Percentiles rank a stretch among this genome's conserved stretches.
phyloP scores from a whole-genome alignment of 176 grass and related monocot species.

The Carex scoparia region DNA sequence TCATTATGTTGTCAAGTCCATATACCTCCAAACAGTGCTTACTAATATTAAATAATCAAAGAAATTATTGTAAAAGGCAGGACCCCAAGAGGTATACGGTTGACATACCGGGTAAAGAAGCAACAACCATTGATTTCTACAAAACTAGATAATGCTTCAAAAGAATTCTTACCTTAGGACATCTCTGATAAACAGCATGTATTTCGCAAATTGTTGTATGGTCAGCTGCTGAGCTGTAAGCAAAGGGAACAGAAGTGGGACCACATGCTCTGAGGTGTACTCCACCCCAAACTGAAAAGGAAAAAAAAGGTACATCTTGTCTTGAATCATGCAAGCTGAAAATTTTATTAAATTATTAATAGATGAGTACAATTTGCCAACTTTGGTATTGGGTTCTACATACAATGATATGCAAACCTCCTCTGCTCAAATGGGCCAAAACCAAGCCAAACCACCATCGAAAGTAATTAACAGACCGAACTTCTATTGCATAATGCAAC shows the following conservation, averaged over 20 bases:
- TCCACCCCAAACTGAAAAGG: constrained; percentile 72
- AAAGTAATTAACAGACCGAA: background rate
- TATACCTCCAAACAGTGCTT: background rate
- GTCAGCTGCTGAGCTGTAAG: constrained; percentile 85
- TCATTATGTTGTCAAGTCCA: background rate
- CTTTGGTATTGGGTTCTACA: background rate
- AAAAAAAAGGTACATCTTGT: constrained; percentile 19
- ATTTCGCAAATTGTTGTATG: constrained; percentile 97
- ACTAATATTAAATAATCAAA: background rate
- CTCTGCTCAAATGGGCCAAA: background rate
- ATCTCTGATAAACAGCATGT: constrained; percentile 97
- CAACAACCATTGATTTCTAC: background rate
- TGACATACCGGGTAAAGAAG: constrained; percentile 2
- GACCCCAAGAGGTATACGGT: constrained; percentile 9
- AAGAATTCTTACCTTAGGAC: constrained; percentile 65
- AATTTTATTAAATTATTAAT: background rate
- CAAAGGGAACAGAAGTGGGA: constrained; percentile 83
- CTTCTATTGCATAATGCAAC: background rate
- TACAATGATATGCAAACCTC: background rate
- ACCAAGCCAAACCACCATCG: background rate
- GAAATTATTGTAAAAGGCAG: background rate
- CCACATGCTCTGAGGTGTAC: constrained; percentile 74
- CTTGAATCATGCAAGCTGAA: background rate
- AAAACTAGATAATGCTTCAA: background rate
- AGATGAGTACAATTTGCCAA: background rate